phyloP scores from a whole-genome alignment of 148 eudicot genomes.

The Salicornia ramosissima region DNA sequence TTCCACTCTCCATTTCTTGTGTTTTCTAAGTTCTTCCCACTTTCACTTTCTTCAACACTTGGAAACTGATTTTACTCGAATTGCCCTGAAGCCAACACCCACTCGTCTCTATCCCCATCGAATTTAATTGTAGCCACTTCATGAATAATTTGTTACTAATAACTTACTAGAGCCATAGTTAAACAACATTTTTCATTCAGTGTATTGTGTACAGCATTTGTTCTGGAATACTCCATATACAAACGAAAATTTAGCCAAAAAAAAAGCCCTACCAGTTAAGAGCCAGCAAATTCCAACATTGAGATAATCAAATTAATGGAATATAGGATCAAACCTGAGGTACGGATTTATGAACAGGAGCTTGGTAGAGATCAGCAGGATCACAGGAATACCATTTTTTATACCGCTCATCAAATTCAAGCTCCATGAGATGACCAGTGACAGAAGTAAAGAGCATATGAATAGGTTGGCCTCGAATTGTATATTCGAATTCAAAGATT shows the following conservation, averaged over 20 bases:
- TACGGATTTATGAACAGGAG: conserved; percentile 62
- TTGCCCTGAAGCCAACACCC: too few relatives aligned
- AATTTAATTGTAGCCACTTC: too few relatives aligned
- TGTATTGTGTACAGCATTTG: neutral
- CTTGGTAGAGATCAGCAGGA: conserved; percentile 70
- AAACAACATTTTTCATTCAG: too few relatives aligned
- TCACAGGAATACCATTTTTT: conserved; percentile 91
- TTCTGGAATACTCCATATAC: too few relatives aligned
- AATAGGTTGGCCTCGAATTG: conserved; percentile 51
- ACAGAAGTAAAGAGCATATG: conserved; percentile 90
- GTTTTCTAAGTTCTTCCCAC: too few relatives aligned
- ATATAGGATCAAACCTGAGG: conserved; percentile 41
- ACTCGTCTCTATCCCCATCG: too few relatives aligned
- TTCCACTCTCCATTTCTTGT: too few relatives aligned
- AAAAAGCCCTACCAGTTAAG: neutral
- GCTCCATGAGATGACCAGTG: conserved; percentile 92
- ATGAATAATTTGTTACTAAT: too few relatives aligned
- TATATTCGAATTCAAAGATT: conserved; percentile 72
- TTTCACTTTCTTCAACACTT: too few relatives aligned
- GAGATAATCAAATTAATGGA: neutral
- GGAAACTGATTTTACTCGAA: too few relatives aligned
- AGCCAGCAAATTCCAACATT: too few relatives aligned
- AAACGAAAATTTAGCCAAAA: neutral
- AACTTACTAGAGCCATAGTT: too few relatives aligned
- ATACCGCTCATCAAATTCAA: conserved; percentile 72